Evolutionary conservation across 805 yeast genomes (phyloP).

Genomic region (Candida ortonii): DNA sequence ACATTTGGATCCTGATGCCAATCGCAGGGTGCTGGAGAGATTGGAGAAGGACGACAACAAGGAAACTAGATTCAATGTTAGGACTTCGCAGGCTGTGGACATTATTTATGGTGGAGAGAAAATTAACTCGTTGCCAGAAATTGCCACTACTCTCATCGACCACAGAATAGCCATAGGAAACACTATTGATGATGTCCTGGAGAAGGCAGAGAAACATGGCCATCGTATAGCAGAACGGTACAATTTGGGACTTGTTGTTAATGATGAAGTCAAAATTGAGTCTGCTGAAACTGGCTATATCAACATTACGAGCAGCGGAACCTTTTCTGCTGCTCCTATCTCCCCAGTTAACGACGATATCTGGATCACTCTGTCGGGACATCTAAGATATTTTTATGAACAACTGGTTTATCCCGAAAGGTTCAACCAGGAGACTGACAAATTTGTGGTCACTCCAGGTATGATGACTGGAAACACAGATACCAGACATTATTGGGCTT

Average conservation of each 20-base stretch:
- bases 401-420: conserved; percentile 39
- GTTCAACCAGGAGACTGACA: conserved; percentile 14
- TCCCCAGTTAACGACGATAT: conserved; percentile 41
- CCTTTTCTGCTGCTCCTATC: conserved; percentile 44
- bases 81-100: conserved; percentile 69
- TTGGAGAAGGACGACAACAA: conserved; percentile 8
- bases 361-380: conserved; percentile 62
- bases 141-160: conserved; percentile 51
- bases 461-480: conserved; percentile 72
- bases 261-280: conserved; percentile 30
- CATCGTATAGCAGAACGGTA: conserved; percentile 43
- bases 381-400: conserved; percentile 60
- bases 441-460: conserved; percentile 48
- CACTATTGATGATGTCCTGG: conserved; percentile 40
- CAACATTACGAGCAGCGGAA: conserved; percentile 18
- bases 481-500: conserved; percentile 61
- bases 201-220: conserved; percentile 37
- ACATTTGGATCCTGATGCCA: conserved; percentile 35
- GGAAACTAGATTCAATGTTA: conserved; percentile 37
- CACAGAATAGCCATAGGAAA: conserved; percentile 64
- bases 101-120: conserved; percentile 71
- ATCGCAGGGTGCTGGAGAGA: conserved; percentile 27
- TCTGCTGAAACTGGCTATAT: conserved; percentile 27
- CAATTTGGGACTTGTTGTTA: conserved; percentile 45
- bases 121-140: conserved; percentile 74